Percentiles rank a stretch among this genome's conserved stretches.
Evolutionary conservation across 371 early-diverging fungal genomes (phyloP).

Genomic region (Dinochytrium kinnereticum): DNA sequence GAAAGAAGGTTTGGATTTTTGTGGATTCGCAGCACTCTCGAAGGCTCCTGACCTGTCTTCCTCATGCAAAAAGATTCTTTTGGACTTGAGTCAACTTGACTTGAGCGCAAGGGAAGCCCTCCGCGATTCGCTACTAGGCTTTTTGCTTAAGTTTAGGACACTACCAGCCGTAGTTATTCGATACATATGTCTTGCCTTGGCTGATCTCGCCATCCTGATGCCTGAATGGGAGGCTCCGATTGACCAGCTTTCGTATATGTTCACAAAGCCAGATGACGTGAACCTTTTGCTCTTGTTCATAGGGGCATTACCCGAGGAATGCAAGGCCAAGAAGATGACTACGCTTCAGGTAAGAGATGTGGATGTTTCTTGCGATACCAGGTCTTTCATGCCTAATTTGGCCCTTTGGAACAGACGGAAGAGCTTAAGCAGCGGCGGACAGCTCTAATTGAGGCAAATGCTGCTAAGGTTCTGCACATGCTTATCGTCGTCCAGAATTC

Average conservation of each 20-base stretch:
- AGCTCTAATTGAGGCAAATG: conserved; percentile 28
- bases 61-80: conserved; percentile 78
- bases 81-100: conserved; percentile 80
- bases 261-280: conserved; percentile 53
- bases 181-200: conserved; percentile 85
- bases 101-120: conserved; percentile 59
- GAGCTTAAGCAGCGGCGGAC: conserved; percentile 26
- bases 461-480: conserved; percentile 27
- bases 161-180: conserved; percentile 71
- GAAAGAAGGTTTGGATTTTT: conserved; percentile 80
- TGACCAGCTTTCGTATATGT: conserved; percentile 38
- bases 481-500: conserved; percentile 22
- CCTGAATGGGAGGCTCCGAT: conserved; percentile 79
- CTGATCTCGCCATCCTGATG: conserved; percentile 85
- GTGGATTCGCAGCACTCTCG: background rate
- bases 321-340: conserved; percentile 54
- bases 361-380: too few relatives aligned
- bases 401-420: background rate
- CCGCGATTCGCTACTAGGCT: conserved; percentile 79
- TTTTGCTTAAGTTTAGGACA: conserved; percentile 58
- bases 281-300: conserved; percentile 77
- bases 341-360: conserved; percentile 18
- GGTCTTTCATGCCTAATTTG: background rate
- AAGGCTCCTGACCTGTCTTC: background rate
- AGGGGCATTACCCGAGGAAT: conserved; percentile 87